Evolutionary conservation across 257 asterid species (phyloP).

Genomic region (Fraxinus cuspidata): DNA sequence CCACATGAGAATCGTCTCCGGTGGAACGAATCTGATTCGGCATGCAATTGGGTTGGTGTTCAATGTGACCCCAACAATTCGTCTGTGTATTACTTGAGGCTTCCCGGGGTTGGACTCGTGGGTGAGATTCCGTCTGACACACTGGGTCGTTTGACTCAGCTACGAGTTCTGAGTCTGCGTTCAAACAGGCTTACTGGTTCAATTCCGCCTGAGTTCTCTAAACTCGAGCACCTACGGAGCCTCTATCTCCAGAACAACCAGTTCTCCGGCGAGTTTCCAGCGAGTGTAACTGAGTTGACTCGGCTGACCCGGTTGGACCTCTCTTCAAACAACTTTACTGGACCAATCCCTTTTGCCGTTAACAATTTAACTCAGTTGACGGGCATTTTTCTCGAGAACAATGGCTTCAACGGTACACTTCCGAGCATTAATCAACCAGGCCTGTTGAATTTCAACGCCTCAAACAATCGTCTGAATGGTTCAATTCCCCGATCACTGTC

Average conservation of each 20-base stretch:
- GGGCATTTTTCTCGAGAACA: constrained; percentile 64
- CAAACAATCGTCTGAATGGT: constrained; percentile 81
- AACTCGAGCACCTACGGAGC: constrained; percentile 63
- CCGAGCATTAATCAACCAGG: constrained; percentile 65
- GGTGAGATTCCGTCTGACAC: constrained; percentile 73
- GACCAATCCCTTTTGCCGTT: constrained; percentile 74
- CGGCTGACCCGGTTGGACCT: constrained; percentile 73
- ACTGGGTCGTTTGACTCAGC: constrained; percentile 61
- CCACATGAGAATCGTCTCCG: constrained; percentile 70
- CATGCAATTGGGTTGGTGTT: constrained; percentile 84
- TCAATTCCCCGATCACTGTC: constrained; percentile 71
- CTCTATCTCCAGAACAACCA: constrained; percentile 69
- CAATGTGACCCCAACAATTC: constrained; percentile 63
- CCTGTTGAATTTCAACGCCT: constrained; percentile 53
- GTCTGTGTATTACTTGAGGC: constrained; percentile 58
- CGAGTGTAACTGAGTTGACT: constrained; percentile 55
- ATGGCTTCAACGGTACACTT: constrained; percentile 64
- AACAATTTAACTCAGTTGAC: constrained; percentile 71
- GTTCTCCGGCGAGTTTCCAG: constrained; percentile 70
- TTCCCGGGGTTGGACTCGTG: constrained; percentile 86
- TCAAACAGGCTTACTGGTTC: constrained; percentile 72
- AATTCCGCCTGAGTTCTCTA: constrained; percentile 71
- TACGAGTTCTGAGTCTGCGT: constrained; percentile 86
- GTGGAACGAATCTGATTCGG: constrained; percentile 68
- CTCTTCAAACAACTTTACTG: constrained; percentile 71